Evolutionary conservation across 2,329 filamentous ascomycete species (phyloP), one percentile per base, ranked within the genome.

Genomic region (Claviceps pusilla): DNA sequence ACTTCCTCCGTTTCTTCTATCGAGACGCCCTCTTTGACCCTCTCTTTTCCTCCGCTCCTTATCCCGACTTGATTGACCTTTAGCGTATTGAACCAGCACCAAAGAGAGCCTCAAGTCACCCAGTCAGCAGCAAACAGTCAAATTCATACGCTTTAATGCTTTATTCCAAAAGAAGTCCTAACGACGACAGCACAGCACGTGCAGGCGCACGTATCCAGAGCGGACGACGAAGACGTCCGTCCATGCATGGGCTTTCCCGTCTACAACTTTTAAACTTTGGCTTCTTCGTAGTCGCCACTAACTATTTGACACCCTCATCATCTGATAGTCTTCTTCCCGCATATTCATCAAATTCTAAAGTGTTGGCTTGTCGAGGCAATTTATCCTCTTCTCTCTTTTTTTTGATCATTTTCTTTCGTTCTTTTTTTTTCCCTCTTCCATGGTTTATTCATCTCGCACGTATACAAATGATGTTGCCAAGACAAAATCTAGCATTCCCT

Each of bases 401-500:
- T 19, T 19, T 19, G 19, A 19, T 19, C 19, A 19, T 33, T 33
- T 33, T 33, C 4, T 33, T 33, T 33, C 4, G 7, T 33, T 4
- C 7, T 33, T 33, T 33, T 33, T 7, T 33, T 33, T 33, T 33
- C 31, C 4, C 31, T 33, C 35, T 37, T 37, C 9, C 10, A 9
- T 37, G 19, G 19, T 37, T 37, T 9, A 43, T 35, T 11, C 39
- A 7, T 33, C 24, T 50, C 31, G 10, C 47, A 16, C 51, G 48
- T 47, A 24, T 43, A 42, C 47, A 55, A 28, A 43, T 12, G 33
- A 39, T 24, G 16, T 37, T 37, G 29, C 45, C 16, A 3, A 28
- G 10, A 2, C 16, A 31, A 14, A 7, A 14, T 42, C 50, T 53
- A 57, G 29, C 12, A 35, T 42, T 68, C 66, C 56, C 57, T 62